Evolutionary conservation across 1,139 yeast genomes (phyloP), one percentile per base, ranked within the genome.

Genomic region (Yamadazyma mexicana): DNA sequence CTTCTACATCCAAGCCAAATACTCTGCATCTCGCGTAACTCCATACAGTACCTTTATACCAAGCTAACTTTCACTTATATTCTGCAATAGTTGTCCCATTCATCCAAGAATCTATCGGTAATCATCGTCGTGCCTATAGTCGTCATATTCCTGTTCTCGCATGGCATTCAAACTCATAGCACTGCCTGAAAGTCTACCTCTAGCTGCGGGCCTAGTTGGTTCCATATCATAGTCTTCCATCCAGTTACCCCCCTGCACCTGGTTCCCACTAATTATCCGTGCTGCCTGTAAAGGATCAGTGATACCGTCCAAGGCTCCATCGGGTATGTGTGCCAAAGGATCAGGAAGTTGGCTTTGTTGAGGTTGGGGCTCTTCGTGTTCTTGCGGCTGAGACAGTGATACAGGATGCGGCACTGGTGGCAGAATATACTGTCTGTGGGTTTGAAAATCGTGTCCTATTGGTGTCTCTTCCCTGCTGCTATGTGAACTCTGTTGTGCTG

Each of bases 241-340:
- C 77, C 77, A 72, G 42, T 61, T 62, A 3, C 41, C 26, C 2
- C 55, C 38, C 31, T 55, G 51, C 16, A 71, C 73, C 48, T 72
- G 77, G 35, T 69, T 64, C 0, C 77, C 77, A 49, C 73, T 67
- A 8, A 69, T 53, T 4, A 70, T 55, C 43, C 64, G 58, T 4
- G 77, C 77, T 2, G 76, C 75, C 37, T 64, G 58, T 11, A 72
- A 55, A 2, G 75, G 69, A 37, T 60, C 62, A 15, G 33, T 47
- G 15, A 62, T 46, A 28, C 56, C 64, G 1, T 47, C 52, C 11
- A 72, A 51, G 16, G 55, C 62, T 1, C 75, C 75, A 37, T 69
- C 73, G 35, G 54, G 55, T n/a, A 72, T 58, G 45, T 72, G 77
- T 2, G 76, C 73, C 39, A 72, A 55, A 0, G 77, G 77, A 44